Evolutionary conservation across 768 basidiomycete genomes (phyloP), one percentile per base, ranked within the genome.

Genomic region (Crucibulum laeve): DNA sequence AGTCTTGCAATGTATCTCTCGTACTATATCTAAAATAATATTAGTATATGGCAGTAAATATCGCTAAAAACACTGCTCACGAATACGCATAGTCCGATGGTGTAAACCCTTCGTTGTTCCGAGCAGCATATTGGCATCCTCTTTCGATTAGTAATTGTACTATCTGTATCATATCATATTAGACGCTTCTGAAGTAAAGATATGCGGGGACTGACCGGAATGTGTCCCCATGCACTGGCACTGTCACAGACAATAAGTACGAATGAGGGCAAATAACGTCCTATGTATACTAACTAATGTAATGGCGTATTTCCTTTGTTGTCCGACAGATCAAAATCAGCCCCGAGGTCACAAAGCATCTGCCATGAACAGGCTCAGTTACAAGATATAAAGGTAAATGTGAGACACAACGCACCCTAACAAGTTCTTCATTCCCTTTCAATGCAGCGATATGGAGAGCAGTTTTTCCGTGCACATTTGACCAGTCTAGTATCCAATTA

Each of bases 1-100:
- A 80, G 52, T 90, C 87, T 61, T 90, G 84, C 13, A 92, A 65
- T 0, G 84, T 86, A 40, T 90, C 86, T 52, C 75, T 73, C 2
- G 87, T 91, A 54, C 71, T 84, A 54, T 76, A 81, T 35, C 89
- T 91, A 51, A 33, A 40, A 15, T 44, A 41, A 18, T 18, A 38
- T 49, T 34, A 45, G 33, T 13, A 24, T 25, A 22, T 39, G 24
- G 42, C 34, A 30, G 26, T 32, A 6, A 24, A 25, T 15, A 10
- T 38, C 18, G 45, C 15, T 13, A 36, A 23, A 28, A 11, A 43
- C 32, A 43, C 35, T 25, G 73, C 84, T 47, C 57, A 88, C 79
- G 87, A 89, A 60, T 90, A 96, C 13, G 93, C 91, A 61, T 94
- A 96, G 65, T 97, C 94, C 0, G 84, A 83, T 7, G 94, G 85